A percentile compares a stretch with the other conserved stretches of the same genome.
Conservation (phyloP, 331 rosid genomes). For the Pyracantha coccinea region DNA sequence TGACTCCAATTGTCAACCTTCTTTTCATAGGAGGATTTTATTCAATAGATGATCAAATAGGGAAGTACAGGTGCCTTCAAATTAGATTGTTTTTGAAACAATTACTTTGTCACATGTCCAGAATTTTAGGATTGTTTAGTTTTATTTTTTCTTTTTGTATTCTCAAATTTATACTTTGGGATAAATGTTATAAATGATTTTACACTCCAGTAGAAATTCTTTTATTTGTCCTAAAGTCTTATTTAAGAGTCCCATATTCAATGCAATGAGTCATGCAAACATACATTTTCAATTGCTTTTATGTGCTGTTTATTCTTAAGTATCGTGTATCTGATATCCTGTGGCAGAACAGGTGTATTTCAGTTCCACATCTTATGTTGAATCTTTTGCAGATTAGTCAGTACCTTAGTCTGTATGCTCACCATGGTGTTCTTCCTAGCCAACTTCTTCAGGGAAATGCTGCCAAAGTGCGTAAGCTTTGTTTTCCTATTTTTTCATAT, state of each 20-base stretch:
- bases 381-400: constrained; percentile 61
- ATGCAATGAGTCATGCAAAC: not conserved
- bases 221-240: not conserved
- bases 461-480: constrained; percentile 49
- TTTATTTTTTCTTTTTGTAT: not conserved
- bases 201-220: not conserved
- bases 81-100: not conserved
- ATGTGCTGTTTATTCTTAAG: not conserved
- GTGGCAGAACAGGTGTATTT: not conserved
- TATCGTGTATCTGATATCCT: not conserved
- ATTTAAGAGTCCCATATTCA: not conserved
- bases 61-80: not conserved
- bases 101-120: not conserved
- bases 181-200: not conserved
- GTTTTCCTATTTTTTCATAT: not conserved
- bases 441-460: constrained; percentile 70
- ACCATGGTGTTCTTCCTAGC: constrained; percentile 71
- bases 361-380: not conserved
- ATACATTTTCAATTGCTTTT: not conserved
- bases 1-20: not conserved
- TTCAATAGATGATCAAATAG: no score
- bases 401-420: constrained; percentile 61
- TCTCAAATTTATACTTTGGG: not conserved
- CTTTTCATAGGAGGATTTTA: not conserved
- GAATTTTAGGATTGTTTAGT: not conserved